Evolutionary conservation across 1,284 basidiomycete species (phyloP).

Genomic region (Leccinum subfulvum): DNA sequence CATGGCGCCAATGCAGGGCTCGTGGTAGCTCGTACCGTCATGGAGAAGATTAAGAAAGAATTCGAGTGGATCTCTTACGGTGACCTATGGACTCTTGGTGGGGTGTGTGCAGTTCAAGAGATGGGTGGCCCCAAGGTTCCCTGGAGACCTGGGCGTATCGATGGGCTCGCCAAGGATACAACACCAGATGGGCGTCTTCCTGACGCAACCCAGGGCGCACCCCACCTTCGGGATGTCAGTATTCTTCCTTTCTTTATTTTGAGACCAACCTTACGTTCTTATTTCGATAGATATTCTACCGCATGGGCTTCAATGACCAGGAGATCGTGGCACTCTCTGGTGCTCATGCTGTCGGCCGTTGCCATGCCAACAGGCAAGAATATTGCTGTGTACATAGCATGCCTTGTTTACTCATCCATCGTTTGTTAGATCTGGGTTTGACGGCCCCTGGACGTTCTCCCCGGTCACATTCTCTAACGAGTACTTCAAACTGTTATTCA

Average conservation of each 20-base stretch:
- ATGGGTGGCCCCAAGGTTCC: conserved; percentile 81
- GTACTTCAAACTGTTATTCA: conserved; percentile 85
- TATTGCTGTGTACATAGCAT: no score
- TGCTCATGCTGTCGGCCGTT: conserved; percentile 93
- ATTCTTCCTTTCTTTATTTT: not conserved
- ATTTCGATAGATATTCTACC: conserved; percentile 74
- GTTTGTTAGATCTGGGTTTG: conserved; percentile 71
- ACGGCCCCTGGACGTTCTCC: conserved; percentile 90
- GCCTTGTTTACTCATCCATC: not conserved
- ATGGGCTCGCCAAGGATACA: conserved; percentile 72
- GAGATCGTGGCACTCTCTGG: conserved; percentile 94
- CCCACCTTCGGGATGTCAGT: conserved; percentile 79
- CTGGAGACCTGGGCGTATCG: conserved; percentile 88
- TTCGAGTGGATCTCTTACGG: conserved; percentile 92
- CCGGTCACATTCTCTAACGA: conserved; percentile 88
- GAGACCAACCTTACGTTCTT: not conserved
- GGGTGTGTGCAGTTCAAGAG: conserved; percentile 85
- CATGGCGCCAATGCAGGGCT: conserved; percentile 91
- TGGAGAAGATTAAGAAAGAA: conserved; percentile 87
- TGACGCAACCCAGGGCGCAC: conserved; percentile 80
- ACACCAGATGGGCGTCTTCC: conserved; percentile 96
- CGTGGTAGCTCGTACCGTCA: conserved; percentile 75
- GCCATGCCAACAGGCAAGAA: conserved; percentile 73
- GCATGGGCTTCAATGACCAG: conserved; percentile 97
- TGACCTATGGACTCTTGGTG: conserved; percentile 91